A percentile compares a stretch with the other conserved stretches of the same genome.
These are phyloP conservation scores for Fusarium aywerte DNA, from an alignment of 2,329 filamentous ascomycete species.

Conservation along the genomic window DNA sequence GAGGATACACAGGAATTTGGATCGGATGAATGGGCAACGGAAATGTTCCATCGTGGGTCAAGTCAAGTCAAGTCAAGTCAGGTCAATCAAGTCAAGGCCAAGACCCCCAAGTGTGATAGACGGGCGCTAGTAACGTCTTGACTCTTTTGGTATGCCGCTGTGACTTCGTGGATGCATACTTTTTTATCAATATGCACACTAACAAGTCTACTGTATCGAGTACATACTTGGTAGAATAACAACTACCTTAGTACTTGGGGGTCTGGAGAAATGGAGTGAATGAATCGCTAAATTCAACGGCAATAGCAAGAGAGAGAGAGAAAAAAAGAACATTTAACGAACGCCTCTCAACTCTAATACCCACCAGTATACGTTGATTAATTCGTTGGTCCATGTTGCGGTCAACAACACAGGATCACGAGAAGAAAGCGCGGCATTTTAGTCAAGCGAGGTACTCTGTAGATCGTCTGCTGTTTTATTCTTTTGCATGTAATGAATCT, in stretches of 20 bases:
- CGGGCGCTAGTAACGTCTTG: slow-evolving; percentile 38
- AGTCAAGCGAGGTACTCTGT: slow-evolving; percentile 24
- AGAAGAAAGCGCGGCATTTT: slow-evolving; percentile 28
- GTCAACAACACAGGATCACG: slow-evolving; percentile 19
- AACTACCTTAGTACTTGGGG: too few relatives aligned
- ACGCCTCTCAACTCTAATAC: background rate
- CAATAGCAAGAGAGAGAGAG: background rate
- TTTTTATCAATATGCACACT: slow-evolving; percentile 20
- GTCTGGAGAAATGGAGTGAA: slow-evolving; percentile 14
- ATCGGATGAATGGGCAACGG: slow-evolving; percentile 20
- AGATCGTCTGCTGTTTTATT: slow-evolving; percentile 11
- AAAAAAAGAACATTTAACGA: background rate
- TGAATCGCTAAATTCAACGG: slow-evolving; percentile 22
- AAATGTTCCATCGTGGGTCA: slow-evolving; percentile 11
- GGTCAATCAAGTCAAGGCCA: background rate
- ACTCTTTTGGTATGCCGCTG: slow-evolving; percentile 34
- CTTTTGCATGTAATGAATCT: background rate
- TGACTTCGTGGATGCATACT: slow-evolving; percentile 22
- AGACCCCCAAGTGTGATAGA: slow-evolving; percentile 23
- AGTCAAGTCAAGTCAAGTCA: background rate
- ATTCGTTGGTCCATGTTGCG: slow-evolving; percentile 13
- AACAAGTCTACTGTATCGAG: background rate
- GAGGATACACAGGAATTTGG: slow-evolving; percentile 21
- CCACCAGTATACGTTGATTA: background rate
- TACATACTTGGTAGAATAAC: background rate